Evolutionary conservation across 495 filamentous ascomycete species (phyloP), one percentile per base, ranked within the genome.

Genomic region (Eremomyces bilateralis): DNA sequence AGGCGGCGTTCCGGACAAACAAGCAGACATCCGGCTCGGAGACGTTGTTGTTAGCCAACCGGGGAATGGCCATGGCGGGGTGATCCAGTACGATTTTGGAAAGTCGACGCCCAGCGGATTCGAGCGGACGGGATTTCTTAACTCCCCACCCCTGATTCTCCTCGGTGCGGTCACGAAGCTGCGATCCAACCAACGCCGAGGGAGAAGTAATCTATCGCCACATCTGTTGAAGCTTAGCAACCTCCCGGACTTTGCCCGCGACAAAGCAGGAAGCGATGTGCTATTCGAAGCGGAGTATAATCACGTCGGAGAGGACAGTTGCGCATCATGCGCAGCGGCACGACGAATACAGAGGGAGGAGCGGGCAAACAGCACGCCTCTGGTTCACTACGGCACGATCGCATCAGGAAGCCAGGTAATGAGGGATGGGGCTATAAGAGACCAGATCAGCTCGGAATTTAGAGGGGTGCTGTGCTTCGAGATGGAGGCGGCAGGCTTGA

Each of bases 41-140:
- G 53, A 60, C 46, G 48, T 65, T 15, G 57, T 63, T 2, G 50
- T 65, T 33, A 54, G 58, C 44, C 37, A 48, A 18, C 51, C 54
- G 4, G 41, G 21, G n/a, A 40, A 34, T 13, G 44, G 20, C 6
- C 42, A 37, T 38, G 45, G 47, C 20, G 56, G 58, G 15, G 58
- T 62, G 1, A 45, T 63, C 4, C 53, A 60, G 37, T 62, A 42
- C 38, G 51, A 62, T 32, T 50, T 48, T 34, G 61, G 59, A 3
- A 64, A 62, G 31, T 42, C 44, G 6, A 58, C 35, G 2, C 35
- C 38, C 13, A 36, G 8, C 20, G 33, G 38, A 13, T 34, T 32
- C 30, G 30, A 32, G 30, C 30, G 10, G 15, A 32, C 15, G 18
- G 30, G 30, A 18, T 32, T 32, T 16, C 30, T 32, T 16, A 32